Evolutionary conservation across 2,329 filamentous ascomycete species (phyloP), one percentile per base, ranked within the genome.

Genomic region (Didymella pomorum): DNA sequence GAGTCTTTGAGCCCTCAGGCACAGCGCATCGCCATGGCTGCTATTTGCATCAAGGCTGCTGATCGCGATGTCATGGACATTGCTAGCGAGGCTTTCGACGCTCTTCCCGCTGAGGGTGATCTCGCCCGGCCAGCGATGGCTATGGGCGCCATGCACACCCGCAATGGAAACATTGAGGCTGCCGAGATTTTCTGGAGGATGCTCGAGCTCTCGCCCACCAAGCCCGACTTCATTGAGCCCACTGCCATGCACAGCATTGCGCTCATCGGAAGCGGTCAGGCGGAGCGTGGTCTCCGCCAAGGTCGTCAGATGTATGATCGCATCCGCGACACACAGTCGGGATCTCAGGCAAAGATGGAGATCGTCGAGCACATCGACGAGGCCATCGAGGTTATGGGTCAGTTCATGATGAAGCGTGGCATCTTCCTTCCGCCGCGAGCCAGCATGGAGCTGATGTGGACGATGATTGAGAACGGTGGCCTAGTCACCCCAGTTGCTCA

Each of bases 241-340:
- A 90, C 92, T 12, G 87, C 91, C 56, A 97, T 97, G 92, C 97
- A 94, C 71, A 87, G 91, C 14, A 87, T 96, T 56, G 92, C 93
- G 46, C 83, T 98, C 76, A 90, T 98, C 72, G 90, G 91, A 52
- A 92, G 91, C 62, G 92, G 93, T 41, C 89, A 93, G 70, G 86
- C 93, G 47, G 87, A 89, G n/a, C 91, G 94, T 71, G 95, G 90
- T 48, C 79, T 98, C 58, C 81, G 84, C 12, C 87, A 95, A 73
- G 89, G 91, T 10, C 91, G 95, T 68, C 82, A 88, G 71, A 96
- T 97, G 91, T 96, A 97, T 77, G 83, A 89, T 72, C 88, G 90
- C 60, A 92, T 97, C 67, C 89, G 91, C 59, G 85, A 86, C 56
- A 81, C 84, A 21, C 82, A 84, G 49, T 73, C 79, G 20, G 82